A percentile compares a stretch with the other conserved stretches of the same genome.
phyloP scores from a whole-genome alignment of 2,329 filamentous ascomycete genomes.

The Davidsoniella eucalypti region DNA sequence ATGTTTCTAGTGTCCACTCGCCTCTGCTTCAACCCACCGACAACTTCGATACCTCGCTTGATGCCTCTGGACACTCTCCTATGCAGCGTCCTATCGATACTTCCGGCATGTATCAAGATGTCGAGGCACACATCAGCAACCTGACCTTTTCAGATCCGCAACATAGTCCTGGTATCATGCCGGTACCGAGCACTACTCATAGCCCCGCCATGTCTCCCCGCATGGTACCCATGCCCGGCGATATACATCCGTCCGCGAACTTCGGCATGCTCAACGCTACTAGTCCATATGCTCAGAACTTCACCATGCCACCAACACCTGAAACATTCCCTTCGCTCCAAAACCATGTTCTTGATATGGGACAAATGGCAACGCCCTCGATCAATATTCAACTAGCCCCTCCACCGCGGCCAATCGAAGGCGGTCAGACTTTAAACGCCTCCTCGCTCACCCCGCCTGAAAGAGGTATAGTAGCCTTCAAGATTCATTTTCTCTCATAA shows the following conservation, averaged over 20 bases:
- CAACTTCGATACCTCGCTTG: conserved; percentile 45
- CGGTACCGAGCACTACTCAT: conserved; percentile 67
- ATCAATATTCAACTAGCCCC: conserved; percentile 92
- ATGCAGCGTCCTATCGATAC: conserved; percentile 63
- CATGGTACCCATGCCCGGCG: conserved; percentile 24
- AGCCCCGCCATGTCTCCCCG: conserved; percentile 50
- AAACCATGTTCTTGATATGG: conserved; percentile 40
- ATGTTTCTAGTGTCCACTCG: conserved; percentile 75
- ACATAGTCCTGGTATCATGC: conserved; percentile 41
- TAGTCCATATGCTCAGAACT: conserved; percentile 1
- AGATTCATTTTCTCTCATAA: neutral
- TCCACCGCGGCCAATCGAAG: conserved; percentile 18
- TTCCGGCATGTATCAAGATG: conserved; percentile 22
- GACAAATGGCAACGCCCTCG: conserved; percentile 75
- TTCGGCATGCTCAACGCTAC: conserved; percentile 6
- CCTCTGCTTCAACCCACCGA: conserved; percentile 67
- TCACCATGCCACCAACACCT: conserved; percentile 3
- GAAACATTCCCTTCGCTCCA: conserved; percentile 38
- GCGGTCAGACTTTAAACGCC: conserved; percentile 44
- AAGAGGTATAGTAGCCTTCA: conserved; percentile 32
- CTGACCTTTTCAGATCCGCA: conserved; percentile 63
- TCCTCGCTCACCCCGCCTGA: conserved; percentile 68
- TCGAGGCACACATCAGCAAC: conserved; percentile 42
- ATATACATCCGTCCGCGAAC: conserved; percentile 4
- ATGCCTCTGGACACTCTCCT: conserved; percentile 58